Evolutionary conservation across 495 filamentous ascomycete genomes (phyloP).

Genomic region (Recurvomyces mirabilis): DNA sequence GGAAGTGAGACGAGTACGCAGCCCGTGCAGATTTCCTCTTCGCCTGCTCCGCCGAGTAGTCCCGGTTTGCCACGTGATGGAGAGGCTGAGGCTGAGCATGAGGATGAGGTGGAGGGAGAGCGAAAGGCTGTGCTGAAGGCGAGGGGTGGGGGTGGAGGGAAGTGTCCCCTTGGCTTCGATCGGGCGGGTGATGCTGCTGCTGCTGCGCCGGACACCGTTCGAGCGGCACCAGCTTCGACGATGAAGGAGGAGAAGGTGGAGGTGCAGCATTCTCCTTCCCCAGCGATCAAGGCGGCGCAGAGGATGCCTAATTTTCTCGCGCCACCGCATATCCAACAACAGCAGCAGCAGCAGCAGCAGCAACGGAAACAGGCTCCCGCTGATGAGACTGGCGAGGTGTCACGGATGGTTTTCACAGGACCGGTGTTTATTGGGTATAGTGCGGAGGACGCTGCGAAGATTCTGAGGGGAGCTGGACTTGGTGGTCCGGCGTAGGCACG

Average conservation of each 20-base stretch:
- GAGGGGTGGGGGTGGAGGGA: constrained; percentile 23
- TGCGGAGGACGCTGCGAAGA: constrained; percentile 18
- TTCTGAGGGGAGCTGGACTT: constrained; percentile 11
- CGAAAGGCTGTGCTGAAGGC: not conserved
- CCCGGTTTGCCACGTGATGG: too few relatives aligned
- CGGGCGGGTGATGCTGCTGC: not conserved
- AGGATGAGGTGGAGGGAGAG: too few relatives aligned
- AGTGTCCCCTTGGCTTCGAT: constrained; percentile 42
- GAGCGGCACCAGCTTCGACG: too few relatives aligned
- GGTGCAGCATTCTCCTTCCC: too few relatives aligned
- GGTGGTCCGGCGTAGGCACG: too few relatives aligned
- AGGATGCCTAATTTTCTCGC: too few relatives aligned
- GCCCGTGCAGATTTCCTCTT: constrained; percentile 17
- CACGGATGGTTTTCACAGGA: constrained; percentile 70
- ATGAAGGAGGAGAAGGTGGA: not conserved
- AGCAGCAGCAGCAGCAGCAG: not conserved
- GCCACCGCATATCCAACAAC: not conserved
- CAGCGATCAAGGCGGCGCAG: not conserved
- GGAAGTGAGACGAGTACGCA: constrained; percentile 29
- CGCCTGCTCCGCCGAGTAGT: constrained; percentile 4
- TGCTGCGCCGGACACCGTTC: too few relatives aligned
- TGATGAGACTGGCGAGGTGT: constrained; percentile 20
- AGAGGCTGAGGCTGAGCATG: too few relatives aligned
- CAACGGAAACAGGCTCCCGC: not conserved
- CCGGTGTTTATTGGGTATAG: constrained; percentile 79